Evolutionary conservation across 2,329 filamentous ascomycete genomes (phyloP), one percentile per base, ranked within the genome.

Genomic region (Apiospora sp.): DNA sequence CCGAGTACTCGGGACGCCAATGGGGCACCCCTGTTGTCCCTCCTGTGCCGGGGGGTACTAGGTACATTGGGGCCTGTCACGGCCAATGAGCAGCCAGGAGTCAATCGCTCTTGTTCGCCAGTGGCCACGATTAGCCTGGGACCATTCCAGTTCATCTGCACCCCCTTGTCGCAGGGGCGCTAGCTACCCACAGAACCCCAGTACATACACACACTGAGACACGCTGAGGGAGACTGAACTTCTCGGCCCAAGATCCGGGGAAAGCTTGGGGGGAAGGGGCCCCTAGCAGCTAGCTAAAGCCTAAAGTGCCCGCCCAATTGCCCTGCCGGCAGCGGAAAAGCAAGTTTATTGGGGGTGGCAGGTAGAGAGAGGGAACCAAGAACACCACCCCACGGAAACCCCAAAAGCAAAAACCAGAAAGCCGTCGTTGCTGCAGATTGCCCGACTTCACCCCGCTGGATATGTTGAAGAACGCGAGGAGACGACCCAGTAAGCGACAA

Each of bases 1-100:
- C 58, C 58, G 58, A 64, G 19, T n/a, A 64, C 19, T 64, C 58
- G 58, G 58, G 58, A 64, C 58, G 58, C 58, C 58, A 64, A 41
- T 64, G 34, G 10, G n/a, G 7, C 10, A 41, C 58, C 58, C 58
- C 58, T 64, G 58, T 41, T 61, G 24, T 24, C 16, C 7, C 14
- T 34, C n/a, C 51, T 58, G 37, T 41, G 51, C 51, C 14, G 24
- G 54, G 27, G 34, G 54, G 51, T 37, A 30, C n/a, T 16, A 14
- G 16, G 13, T 7, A 19, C 51, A 2, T 27, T 30, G 54, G 27
- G 46, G 19, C 19, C 1, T 1, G 46, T 22, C 8, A 2, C 19
- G 22, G 22, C 46, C 46, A 49, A 49, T 48, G 7, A 14, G 34
- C 51, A 30, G 14, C 19, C 24, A 54, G 6, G 6, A 41, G 48